A percentile compares a stretch with the other conserved stretches of the same genome.
phyloP scores from a whole-genome alignment of 768 basidiomycete species.

The Russula griseocarnosa region DNA sequence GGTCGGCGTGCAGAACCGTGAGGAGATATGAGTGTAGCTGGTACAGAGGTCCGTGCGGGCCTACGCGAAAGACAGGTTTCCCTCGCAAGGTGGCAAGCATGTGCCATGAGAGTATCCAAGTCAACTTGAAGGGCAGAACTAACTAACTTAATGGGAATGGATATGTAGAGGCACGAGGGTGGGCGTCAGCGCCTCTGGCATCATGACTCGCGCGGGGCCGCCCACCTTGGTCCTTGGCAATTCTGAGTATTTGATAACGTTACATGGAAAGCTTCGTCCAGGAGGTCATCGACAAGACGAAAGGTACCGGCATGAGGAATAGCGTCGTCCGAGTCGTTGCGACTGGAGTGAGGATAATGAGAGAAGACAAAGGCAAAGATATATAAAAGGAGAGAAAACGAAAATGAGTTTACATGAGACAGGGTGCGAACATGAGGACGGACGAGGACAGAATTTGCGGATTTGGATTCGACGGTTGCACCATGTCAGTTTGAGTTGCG shows the following conservation, averaged over 20 bases:
- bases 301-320: not conserved
- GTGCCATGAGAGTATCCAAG: not conserved
- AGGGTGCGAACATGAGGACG: too few species aligned
- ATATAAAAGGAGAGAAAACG: not conserved
- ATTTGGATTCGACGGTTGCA: not conserved
- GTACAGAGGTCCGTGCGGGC: conserved; percentile 16
- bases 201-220: too few species aligned
- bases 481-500: not conserved
- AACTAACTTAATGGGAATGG: too few species aligned
- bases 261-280: conserved; percentile 9
- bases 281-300: conserved; percentile 4
- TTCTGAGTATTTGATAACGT: not conserved
- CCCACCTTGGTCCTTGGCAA: not conserved
- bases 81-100: conserved; percentile 11
- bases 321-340: not conserved
- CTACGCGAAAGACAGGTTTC: conserved; percentile 12
- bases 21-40: conserved; percentile 20
- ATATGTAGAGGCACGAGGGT: not conserved
- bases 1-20: not conserved
- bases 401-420: not conserved
- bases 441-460: not conserved
- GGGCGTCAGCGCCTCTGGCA: not conserved
- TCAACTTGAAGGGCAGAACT: not conserved
- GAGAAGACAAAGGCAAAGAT: not conserved
- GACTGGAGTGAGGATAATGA: not conserved